Conservation (phyloP, 352 stramenopile species). For the Globisporangium parvum region DNA sequence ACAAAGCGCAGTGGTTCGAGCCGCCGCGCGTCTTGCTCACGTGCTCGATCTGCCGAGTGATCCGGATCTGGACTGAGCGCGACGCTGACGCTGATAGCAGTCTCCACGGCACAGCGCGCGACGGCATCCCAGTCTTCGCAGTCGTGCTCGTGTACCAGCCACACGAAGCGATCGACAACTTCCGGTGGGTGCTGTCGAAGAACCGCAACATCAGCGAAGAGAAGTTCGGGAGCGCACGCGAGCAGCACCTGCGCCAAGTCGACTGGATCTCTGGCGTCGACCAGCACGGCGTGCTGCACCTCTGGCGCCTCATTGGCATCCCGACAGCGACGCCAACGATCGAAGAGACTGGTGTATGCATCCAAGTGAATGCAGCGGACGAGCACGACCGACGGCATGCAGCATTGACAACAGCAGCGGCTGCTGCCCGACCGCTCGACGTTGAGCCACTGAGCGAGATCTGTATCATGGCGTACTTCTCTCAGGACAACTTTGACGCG, state of each 20-base stretch:
- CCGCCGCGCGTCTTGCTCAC: slow-evolving; percentile 67
- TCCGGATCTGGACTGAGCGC: slow-evolving; percentile 67
- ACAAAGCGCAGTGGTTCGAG: slow-evolving; percentile 70
- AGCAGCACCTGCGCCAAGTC: slow-evolving; percentile 34
- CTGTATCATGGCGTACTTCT: slow-evolving; percentile 79
- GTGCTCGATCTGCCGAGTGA: slow-evolving; percentile 37
- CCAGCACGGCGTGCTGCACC: slow-evolving; percentile 46
- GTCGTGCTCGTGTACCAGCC: slow-evolving; percentile 48
- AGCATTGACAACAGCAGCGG: not conserved
- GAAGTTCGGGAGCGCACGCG: slow-evolving; percentile 45
- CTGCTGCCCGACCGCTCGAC: not conserved
- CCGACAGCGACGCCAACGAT: slow-evolving; percentile 23
- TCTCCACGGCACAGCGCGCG: not conserved
- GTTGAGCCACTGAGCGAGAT: slow-evolving; percentile 42
- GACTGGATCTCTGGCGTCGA: slow-evolving; percentile 80
- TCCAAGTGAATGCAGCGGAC: slow-evolving; percentile 71
- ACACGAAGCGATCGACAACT: slow-evolving; percentile 46
- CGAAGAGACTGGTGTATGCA: slow-evolving; percentile 52
- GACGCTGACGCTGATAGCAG: not conserved
- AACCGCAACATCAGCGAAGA: slow-evolving; percentile 79
- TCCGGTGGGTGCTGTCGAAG: slow-evolving; percentile 77
- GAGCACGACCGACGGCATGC: not conserved
- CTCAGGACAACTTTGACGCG: slow-evolving; percentile 60
- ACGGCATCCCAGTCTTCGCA: slow-evolving; percentile 18
- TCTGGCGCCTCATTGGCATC: slow-evolving; percentile 56